A percentile compares a stretch with the other conserved stretches of the same genome.
Evolutionary conservation across 768 basidiomycete genomes (phyloP).

Genomic region (Naganishia vaughanmartiniae): DNA sequence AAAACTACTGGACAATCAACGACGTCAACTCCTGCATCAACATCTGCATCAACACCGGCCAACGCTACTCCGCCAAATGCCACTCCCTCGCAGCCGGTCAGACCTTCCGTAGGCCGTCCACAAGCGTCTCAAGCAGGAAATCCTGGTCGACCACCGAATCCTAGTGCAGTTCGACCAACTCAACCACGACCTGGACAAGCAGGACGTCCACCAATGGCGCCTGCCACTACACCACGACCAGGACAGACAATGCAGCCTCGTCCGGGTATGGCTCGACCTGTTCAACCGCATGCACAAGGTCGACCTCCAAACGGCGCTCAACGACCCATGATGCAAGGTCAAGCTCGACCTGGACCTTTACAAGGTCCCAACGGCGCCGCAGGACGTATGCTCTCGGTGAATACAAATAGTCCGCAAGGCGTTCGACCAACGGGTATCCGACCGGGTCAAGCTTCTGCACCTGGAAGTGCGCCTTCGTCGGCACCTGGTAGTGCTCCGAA

Average conservation of each 20-base stretch:
- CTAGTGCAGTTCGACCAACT: neutral
- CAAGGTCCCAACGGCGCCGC: slow-evolving; percentile 16
- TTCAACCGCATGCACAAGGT: slow-evolving; percentile 16
- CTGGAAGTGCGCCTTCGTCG: slow-evolving; percentile 17
- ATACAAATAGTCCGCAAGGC: neutral
- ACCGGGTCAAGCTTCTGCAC: neutral
- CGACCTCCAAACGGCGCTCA: slow-evolving; percentile 9
- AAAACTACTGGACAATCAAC: neutral
- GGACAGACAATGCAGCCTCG: slow-evolving; percentile 11
- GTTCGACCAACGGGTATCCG: neutral
- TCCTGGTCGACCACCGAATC: slow-evolving; percentile 5
- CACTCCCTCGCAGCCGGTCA: neutral
- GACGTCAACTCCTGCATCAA: neutral
- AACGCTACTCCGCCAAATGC: neutral
- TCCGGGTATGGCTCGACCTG: slow-evolving; percentile 18
- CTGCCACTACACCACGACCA: slow-evolving; percentile 3
- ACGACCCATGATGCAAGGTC: slow-evolving; percentile 7
- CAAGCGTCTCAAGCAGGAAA: neutral
- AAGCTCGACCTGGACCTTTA: slow-evolving; percentile 15
- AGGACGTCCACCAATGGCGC: slow-evolving; percentile 7
- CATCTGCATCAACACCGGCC: neutral
- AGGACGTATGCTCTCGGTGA: slow-evolving; percentile 7
- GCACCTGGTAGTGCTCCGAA: slow-evolving; percentile 15
- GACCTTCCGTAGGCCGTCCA: slow-evolving; percentile 6
- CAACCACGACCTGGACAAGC: slow-evolving; percentile 15